Evolutionary conservation across 106 monocot species (phyloP), one percentile per base, ranked within the genome.

Genomic region (Dioscorea dumetorum): DNA sequence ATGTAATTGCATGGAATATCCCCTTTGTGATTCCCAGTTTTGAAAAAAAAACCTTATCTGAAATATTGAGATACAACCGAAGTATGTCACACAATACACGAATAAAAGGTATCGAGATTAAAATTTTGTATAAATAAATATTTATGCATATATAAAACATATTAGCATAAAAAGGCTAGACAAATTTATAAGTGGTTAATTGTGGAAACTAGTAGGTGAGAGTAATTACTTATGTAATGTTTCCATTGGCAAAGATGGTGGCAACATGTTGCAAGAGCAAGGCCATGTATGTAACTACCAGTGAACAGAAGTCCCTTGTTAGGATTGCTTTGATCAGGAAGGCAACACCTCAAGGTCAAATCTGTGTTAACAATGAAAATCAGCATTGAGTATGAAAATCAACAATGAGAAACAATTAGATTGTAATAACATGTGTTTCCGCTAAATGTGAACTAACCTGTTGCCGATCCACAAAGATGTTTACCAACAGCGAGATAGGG

Each of bases 221-320:
- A 16, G 67, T 70, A 66, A 28, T 73, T 86, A 91, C 95, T 88
- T 74, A 75, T 73, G 74, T 99, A 99, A 73, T 84, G 82, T 20
- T 99, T 80, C 97, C 97, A 99, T 67, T 90, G 92, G 75, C 97
- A 99, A 60, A 99, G 92, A 87, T 99, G 97, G 70, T 99, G 97
- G 61, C 97, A 99, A 52, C 97, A 99, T 59, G 97, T 99, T 48
- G 97, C 97, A 53, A 99, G 62, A 35, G 92, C 92, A 51, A 99
- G 82, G 63, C 97, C 97, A 69, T 81, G 67, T 18, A 90, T 61
- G 72, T 64, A 24, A 63, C 20, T 63, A 69, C 58, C 28, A 28
- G 28, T 51, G 50, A 73, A 62, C 48, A 50, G 24, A 18, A 12
- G 15, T 22, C 54, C 50, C 13, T 73, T 51, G n/a, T 60, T 24